These are phyloP conservation scores for Rutidosis leptorrhynchoides DNA, from an alignment of 129 eudicot genomes.

Conservation along the genomic window DNA sequence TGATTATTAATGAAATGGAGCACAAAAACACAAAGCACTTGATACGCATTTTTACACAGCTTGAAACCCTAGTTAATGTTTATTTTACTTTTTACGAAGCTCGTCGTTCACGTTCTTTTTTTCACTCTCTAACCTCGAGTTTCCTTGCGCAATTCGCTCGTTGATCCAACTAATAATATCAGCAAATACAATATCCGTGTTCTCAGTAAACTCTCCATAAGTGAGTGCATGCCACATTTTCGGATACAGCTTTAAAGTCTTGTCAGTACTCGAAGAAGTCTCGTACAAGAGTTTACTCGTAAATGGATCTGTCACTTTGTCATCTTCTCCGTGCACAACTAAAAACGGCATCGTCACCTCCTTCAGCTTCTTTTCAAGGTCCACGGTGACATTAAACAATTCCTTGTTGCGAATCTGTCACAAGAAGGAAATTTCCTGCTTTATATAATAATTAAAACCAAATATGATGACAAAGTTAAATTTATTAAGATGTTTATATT, in stretches of 20 bases:
- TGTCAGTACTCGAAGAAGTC: constrained; percentile 59
- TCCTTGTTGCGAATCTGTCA: constrained; percentile 66
- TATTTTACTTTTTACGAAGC: neutral
- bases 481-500: neutral
- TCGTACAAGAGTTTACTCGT: constrained; percentile 64
- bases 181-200: constrained; percentile 51
- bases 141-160: constrained; percentile 33
- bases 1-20: constrained; percentile 10
- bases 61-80: neutral
- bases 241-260: constrained; percentile 71
- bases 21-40: neutral
- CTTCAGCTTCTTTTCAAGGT: constrained; percentile 60
- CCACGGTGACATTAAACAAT: constrained; percentile 45
- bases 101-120: constrained; percentile 36
- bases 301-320: constrained; percentile 78
- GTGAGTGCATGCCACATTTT: constrained; percentile 93
- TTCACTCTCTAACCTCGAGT: constrained; percentile 17
- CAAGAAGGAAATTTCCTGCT: neutral
- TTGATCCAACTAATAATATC: constrained; percentile 55
- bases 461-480: neutral
- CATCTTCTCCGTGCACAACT: constrained; percentile 69
- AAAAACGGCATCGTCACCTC: constrained; percentile 69
- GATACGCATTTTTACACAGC: constrained; percentile 1
- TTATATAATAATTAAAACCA: neutral
- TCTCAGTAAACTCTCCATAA: constrained; percentile 79